A percentile compares a stretch with the other conserved stretches of the same genome.
Evolutionary conservation across 1,284 basidiomycete species (phyloP).

Genomic region (Cystobasidium slooffiae): DNA sequence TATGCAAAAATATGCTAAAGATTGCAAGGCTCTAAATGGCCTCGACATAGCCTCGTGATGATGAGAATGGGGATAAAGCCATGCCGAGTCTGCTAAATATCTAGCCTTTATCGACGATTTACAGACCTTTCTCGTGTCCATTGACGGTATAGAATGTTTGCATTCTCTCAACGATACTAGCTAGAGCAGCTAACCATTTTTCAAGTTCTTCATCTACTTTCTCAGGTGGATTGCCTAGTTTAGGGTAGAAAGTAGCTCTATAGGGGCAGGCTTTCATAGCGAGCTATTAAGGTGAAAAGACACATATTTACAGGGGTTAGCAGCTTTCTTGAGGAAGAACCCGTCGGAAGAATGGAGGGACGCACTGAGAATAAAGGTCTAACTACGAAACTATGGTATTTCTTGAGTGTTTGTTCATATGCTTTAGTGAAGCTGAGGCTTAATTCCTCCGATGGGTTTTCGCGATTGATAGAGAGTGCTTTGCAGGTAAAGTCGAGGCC

Average conservation of each 20-base stretch:
- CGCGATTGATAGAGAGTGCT: slow-evolving; percentile 74
- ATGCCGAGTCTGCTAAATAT: not conserved
- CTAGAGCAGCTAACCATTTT: slow-evolving; percentile 69
- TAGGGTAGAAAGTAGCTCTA: slow-evolving; percentile 86
- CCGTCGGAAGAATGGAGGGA: slow-evolving; percentile 49
- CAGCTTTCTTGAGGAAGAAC: not conserved
- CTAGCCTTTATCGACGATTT: not conserved
- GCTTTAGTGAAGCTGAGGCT: slow-evolving; percentile 75
- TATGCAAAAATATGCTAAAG: no score
- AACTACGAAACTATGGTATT: slow-evolving; percentile 86
- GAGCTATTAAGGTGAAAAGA: slow-evolving; percentile 63
- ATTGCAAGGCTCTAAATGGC: no score
- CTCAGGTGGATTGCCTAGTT: slow-evolving; percentile 75
- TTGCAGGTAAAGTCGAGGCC: slow-evolving; percentile 90
- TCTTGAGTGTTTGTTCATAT: slow-evolving; percentile 81
- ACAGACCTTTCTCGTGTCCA: slow-evolving; percentile 44
- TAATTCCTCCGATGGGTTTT: slow-evolving; percentile 73
- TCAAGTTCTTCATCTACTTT: slow-evolving; percentile 72
- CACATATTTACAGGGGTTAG: not conserved
- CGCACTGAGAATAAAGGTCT: slow-evolving; percentile 80
- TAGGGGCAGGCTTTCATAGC: slow-evolving; percentile 98
- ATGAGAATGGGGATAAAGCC: no score
- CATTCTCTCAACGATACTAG: slow-evolving; percentile 47
- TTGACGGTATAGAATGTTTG: slow-evolving; percentile 50
- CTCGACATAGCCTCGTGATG: no score